Conservation (phyloP, 2,329 filamentous ascomycete genomes). For the Sclerotinia borealis region DNA sequence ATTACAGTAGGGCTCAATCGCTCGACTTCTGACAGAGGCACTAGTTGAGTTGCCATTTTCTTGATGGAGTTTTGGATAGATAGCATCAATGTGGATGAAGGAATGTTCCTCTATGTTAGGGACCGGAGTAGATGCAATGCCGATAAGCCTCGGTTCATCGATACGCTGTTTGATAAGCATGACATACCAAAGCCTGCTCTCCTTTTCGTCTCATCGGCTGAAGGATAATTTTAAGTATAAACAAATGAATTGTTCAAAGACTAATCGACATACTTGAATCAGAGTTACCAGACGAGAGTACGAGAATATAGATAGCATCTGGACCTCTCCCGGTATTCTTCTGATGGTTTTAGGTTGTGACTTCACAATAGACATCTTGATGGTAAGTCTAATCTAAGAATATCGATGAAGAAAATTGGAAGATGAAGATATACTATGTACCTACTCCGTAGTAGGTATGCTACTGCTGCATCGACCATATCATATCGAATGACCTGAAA, state of each 20-base stretch:
- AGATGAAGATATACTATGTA: background rate
- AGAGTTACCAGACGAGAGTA: background rate
- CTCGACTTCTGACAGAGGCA: constrained; percentile 61
- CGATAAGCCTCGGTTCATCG: constrained; percentile 8
- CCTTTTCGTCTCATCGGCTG: background rate
- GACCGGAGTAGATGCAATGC: background rate
- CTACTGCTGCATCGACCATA: background rate
- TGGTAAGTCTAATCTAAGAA: background rate
- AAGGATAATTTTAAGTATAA: background rate
- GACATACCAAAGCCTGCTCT: background rate
- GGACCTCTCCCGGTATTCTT: too few relatives aligned
- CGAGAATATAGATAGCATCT: too few relatives aligned
- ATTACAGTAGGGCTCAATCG: constrained; percentile 72
- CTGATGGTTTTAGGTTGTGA: background rate
- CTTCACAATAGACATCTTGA: background rate
- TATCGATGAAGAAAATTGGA: background rate
- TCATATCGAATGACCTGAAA: background rate
- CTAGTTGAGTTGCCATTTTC: constrained; percentile 31
- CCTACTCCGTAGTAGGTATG: too few relatives aligned
- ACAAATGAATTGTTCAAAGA: background rate
- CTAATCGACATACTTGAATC: background rate
- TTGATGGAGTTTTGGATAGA: constrained; percentile 1
- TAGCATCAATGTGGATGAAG: background rate
- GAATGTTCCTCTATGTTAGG: background rate
- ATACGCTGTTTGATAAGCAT: background rate